These are phyloP conservation scores for Suhomyces yuchorum DNA, from an alignment of 1,139 yeast genomes.

Conservation along the genomic window DNA sequence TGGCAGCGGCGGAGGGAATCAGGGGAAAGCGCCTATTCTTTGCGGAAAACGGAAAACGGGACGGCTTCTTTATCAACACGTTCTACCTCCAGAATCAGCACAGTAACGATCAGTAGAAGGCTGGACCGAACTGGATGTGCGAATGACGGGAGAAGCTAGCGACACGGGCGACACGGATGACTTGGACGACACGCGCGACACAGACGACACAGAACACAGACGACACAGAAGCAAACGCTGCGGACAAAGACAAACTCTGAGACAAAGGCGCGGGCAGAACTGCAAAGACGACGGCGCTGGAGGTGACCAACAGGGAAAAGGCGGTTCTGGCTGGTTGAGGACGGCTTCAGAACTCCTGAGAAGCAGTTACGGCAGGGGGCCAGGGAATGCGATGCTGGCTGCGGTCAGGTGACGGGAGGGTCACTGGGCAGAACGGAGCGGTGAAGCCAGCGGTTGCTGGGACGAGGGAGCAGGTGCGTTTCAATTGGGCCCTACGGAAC, in stretches of 20 bases:
- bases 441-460: background rate
- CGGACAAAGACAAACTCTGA: background rate
- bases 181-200: conserved; percentile 1
- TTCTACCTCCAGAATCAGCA: background rate
- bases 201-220: background rate
- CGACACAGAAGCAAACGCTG: background rate
- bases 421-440: background rate
- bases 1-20: background rate
- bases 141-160: background rate
- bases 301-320: background rate
- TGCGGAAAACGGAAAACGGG: background rate
- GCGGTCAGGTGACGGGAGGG: no score
- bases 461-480: conserved; percentile 1
- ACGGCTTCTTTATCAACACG: background rate
- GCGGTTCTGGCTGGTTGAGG: background rate
- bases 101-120: background rate
- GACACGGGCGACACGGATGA: conserved; percentile 4
- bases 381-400: no score
- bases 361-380: no score
- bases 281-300: background rate
- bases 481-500: background rate
- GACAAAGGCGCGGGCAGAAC: background rate
- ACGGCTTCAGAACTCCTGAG: background rate
- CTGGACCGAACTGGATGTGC: background rate
- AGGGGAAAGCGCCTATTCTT: background rate